Percentiles rank a stretch among this genome's conserved stretches.
phyloP scores from a whole-genome alignment of 2,329 filamentous ascomycete genomes.

The Lasiodiplodia theobromae region DNA sequence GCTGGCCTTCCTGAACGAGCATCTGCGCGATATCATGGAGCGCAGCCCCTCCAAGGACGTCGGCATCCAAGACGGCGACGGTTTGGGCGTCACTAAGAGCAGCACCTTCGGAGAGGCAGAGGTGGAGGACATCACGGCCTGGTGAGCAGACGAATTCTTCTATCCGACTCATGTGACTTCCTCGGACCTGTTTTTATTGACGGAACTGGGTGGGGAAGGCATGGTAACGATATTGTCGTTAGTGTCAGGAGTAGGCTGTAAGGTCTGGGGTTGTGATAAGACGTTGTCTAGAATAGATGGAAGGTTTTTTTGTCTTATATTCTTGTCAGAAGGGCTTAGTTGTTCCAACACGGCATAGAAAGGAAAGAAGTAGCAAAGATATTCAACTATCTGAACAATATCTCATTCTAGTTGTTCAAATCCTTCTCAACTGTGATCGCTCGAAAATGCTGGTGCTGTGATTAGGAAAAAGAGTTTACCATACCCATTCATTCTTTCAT shows the following conservation, averaged over 20 bases:
- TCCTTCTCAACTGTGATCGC: neutral
- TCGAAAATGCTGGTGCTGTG: neutral
- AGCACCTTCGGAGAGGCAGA: conserved; percentile 96
- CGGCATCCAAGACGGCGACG: conserved; percentile 46
- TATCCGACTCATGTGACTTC: neutral
- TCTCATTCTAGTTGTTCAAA: neutral
- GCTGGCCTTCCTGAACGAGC: conserved; percentile 80
- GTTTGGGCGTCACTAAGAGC: conserved; percentile 75
- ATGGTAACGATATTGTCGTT: neutral
- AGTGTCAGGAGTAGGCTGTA: neutral
- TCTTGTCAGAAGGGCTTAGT: neutral
- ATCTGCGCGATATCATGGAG: conserved; percentile 87
- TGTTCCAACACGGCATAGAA: neutral
- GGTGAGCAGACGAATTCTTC: conserved; percentile 61
- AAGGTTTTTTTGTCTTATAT: neutral
- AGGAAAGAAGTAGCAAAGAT: neutral
- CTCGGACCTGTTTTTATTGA: neutral
- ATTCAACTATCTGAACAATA: neutral
- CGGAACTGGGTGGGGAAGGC: neutral
- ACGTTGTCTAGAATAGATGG: neutral
- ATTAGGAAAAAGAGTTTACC: neutral
- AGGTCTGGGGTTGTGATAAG: neutral
- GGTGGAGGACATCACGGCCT: conserved; percentile 94
- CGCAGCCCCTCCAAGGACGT: conserved; percentile 49
- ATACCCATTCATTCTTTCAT: neutral